Evolutionary conservation across 1,284 basidiomycete species (phyloP), one percentile per base, ranked within the genome.

Genomic region (Cryptococcus wingfieldii): DNA sequence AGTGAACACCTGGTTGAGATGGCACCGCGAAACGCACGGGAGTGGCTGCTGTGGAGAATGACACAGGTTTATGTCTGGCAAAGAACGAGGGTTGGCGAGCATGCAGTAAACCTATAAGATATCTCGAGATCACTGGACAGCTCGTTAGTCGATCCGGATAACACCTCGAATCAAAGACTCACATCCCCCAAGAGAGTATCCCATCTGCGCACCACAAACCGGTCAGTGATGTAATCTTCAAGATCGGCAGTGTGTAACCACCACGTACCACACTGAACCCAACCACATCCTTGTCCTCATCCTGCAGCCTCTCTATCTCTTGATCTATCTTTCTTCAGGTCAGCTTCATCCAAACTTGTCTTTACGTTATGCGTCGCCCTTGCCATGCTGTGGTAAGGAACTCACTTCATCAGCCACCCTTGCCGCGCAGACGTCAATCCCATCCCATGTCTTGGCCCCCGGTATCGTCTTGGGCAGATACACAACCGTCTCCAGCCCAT

Each of bases 131-230:
- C 25, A 77, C 72, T 74, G 49, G 14, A 38, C 23, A 2, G 6
- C 16, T 28, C 3, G 5, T 50, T 13, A 53, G 47, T 19, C 12
- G 14, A 9, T 55, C 14, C 19, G 25, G 43, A 28, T 31, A 38
- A n/a, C 4, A 13, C 5, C 19, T 23, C 5, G 23, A n/a, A n/a
- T 4, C n/a, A 38, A 37, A 8, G 7, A 69, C 70, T 63, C 53
- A 72, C 71, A 61, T 6, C 76, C 76, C 3, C 76, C 76, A 4
- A 76, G 59, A 5, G 71, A 73, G 60, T 77, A 76, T 13, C 76
- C 75, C 58, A 71, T 68, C 71, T 72, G 48, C 13, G 45, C 41
- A 43, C 48, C 18, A 39, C 19, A 46, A 28, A 25, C 25, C 7
- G 45, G 10, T 28, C 18, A 46, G 19, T 10, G 19, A 12, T 31